Evolutionary conservation across 768 basidiomycete species (phyloP), one percentile per base, ranked within the genome.

Genomic region (Boletus patriciae): DNA sequence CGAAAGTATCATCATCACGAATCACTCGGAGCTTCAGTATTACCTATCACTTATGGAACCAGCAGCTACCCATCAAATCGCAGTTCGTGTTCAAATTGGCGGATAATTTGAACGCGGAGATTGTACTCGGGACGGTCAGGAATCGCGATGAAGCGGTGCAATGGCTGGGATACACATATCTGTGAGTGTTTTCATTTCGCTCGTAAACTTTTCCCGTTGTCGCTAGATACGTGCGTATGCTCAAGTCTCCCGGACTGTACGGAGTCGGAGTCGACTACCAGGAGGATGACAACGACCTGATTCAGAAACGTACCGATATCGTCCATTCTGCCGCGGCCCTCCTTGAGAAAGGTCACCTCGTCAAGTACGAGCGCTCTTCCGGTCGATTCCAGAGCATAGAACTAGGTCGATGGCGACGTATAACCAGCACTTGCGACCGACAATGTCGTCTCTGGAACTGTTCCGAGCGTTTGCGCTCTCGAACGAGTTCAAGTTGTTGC

Each of bases 1-100:
- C 23, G 96, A 98, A 74, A 96, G 97, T 43, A 90, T 97, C 66
- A 97, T 99, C 73, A 98, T 98, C 74, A 99, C 97, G 41, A 98
- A 95, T 69, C 95, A 98, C 66, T 84, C 88, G 3, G 97, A 99
- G 71, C 80, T 99, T 41, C 97, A 98, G 72, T 99, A 98, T 71
- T 99, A 98, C 69, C 80, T 98, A 25, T 92, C 88, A 64, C 77
- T 98, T 74, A 76, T 97, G 78, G n/a, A 98, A 98, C 67, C 94
- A 97, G 74, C 97, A 98, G 70, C 81, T 99, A 15, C 97, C 97
- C 0, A 99, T 99, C 69, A 96, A 99, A 75, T 87, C 85, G 16
- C 97, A 98, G 74, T 92, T 96, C 59, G 92, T 99, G 31, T 78
- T 85, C 36, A 94, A 90, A 70, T 77, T 99, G 61, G 91, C 93